Percentiles rank a stretch among this genome's conserved stretches.
These are phyloP conservation scores for Stachybotrys elegans DNA, from an alignment of 2,329 filamentous ascomycete species.

Conservation along the genomic window DNA sequence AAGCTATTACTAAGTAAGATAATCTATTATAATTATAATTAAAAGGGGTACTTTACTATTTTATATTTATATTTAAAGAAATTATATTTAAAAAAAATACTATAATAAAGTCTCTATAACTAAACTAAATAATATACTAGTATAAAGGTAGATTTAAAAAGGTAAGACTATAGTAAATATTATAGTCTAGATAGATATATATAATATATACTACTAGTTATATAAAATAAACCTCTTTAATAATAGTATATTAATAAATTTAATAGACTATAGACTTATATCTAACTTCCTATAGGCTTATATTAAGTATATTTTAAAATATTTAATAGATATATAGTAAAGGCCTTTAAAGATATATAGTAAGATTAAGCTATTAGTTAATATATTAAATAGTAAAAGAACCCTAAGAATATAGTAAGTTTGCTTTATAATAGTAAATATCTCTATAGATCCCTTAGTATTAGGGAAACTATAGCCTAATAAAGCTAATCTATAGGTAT, in stretches of 20 bases:
- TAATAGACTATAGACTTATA: neutral
- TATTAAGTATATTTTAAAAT: too few relatives aligned
- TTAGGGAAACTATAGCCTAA: too few relatives aligned
- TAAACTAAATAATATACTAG: slow-evolving; percentile 1
- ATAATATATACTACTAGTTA: neutral
- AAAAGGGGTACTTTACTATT: neutral
- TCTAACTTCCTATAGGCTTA: too few relatives aligned
- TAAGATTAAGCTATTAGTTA: too few relatives aligned
- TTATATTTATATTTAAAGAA: neutral
- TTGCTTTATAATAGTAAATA: too few relatives aligned
- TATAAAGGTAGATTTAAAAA: neutral
- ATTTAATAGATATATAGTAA: too few relatives aligned
- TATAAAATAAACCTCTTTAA: neutral
- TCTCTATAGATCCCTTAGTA: too few relatives aligned
- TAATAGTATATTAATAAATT: neutral
- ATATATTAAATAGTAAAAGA: too few relatives aligned
- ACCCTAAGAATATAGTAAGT: too few relatives aligned
- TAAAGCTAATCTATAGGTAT: neutral
- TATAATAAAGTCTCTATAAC: neutral
- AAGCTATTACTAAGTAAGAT: neutral
- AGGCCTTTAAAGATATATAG: too few relatives aligned
- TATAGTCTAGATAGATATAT: neutral
- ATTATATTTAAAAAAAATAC: neutral
- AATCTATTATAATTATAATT: neutral
- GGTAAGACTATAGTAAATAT: neutral